These are phyloP conservation scores for Crataegus laevigata DNA, from an alignment of 306 rosid species.

Conservation along the genomic window DNA sequence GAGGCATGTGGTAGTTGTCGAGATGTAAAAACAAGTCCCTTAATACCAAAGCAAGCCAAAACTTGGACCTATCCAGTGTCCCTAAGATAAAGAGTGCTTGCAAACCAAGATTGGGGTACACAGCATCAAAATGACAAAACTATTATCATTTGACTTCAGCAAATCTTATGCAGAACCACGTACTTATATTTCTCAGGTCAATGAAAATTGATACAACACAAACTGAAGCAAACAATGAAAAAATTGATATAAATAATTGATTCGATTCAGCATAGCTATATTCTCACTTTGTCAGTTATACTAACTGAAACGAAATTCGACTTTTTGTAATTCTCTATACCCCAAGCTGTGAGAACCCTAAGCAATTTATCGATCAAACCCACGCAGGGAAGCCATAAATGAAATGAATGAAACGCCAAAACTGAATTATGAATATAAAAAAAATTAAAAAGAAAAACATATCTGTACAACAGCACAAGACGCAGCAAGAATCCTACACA, in stretches of 20 bases:
- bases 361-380: not conserved
- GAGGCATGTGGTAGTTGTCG: not conserved
- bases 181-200: not conserved
- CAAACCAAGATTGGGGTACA: not conserved
- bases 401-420: conserved; percentile 51
- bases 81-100: not conserved
- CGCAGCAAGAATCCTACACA: conserved; percentile 27
- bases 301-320: not conserved
- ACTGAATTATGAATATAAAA: conserved; percentile 11
- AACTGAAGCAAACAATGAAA: not conserved
- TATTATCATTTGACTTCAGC: too few species aligned
- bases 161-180: too few species aligned
- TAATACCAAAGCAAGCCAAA: not conserved
- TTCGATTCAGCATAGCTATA: not conserved
- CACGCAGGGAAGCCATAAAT: conserved; percentile 13
- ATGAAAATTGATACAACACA: not conserved
- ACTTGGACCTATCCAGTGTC: not conserved
- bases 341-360: not conserved
- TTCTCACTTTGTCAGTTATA: not conserved
- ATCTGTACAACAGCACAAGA: conserved; percentile 10
- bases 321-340: not conserved
- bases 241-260: not conserved
- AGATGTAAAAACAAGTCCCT: not conserved
- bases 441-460: not conserved
- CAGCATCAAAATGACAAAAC: not conserved